Conservation (phyloP, 2,329 filamentous ascomycete species). For the Elsinoe australis region DNA sequence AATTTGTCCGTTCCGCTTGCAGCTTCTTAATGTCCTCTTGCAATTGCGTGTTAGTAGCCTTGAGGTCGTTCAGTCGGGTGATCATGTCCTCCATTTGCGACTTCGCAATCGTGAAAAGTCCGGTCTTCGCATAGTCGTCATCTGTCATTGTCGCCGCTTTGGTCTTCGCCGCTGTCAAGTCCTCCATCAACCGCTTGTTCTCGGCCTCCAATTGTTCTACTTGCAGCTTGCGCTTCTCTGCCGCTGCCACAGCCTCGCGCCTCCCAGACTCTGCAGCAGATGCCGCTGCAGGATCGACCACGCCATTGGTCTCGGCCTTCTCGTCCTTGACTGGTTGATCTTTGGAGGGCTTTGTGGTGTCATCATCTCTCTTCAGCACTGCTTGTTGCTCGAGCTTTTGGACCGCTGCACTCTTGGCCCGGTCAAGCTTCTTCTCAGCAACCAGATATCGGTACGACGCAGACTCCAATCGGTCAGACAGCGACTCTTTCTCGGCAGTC, state of each 20-base stretch:
- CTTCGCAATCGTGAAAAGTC: slow-evolving; percentile 88
- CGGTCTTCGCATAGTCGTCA: slow-evolving; percentile 87
- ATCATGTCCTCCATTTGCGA: slow-evolving; percentile 87
- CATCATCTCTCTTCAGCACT: slow-evolving; percentile 55
- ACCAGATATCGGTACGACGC: slow-evolving; percentile 89
- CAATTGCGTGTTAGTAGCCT: slow-evolving; percentile 77
- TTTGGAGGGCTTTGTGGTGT: slow-evolving; percentile 26
- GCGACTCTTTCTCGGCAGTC: slow-evolving; percentile 69
- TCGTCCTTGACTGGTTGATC: slow-evolving; percentile 41
- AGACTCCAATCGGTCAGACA: slow-evolving; percentile 78
- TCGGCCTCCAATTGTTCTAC: slow-evolving; percentile 71
- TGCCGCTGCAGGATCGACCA: slow-evolving; percentile 47
- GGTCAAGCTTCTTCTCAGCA: slow-evolving; percentile 89
- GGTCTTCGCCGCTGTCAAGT: slow-evolving; percentile 65
- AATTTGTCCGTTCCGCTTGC: slow-evolving; percentile 75
- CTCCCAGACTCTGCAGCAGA: slow-evolving; percentile 67
- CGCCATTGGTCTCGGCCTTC: slow-evolving; percentile 44
- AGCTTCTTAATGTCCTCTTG: slow-evolving; percentile 78
- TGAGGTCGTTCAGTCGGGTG: slow-evolving; percentile 81
- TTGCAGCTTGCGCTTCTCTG: slow-evolving; percentile 81
- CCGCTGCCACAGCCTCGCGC: slow-evolving; percentile 67
- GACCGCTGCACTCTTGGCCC: slow-evolving; percentile 79
- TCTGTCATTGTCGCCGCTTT: slow-evolving; percentile 69
- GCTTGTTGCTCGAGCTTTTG: slow-evolving; percentile 89
- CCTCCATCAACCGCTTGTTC: slow-evolving; percentile 65